Evolutionary conservation across 2,329 filamentous ascomycete species (phyloP).

Genomic region (Cercospora berteroae): DNA sequence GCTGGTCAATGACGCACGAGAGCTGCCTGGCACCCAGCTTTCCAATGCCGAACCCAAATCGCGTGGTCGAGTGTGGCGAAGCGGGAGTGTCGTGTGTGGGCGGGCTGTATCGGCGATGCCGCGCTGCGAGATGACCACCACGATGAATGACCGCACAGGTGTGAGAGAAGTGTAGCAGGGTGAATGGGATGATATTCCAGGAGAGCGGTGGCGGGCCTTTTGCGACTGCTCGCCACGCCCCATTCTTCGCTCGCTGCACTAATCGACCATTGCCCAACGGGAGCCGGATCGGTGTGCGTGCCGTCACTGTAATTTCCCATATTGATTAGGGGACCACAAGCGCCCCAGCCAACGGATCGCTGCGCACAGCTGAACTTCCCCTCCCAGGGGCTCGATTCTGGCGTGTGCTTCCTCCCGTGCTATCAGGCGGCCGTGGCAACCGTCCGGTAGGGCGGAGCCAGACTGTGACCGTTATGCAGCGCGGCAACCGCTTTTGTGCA

Average conservation of each 20-base stretch:
- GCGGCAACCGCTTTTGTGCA: not conserved
- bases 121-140: not conserved
- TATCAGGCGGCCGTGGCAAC: not conserved
- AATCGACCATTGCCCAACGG: not conserved
- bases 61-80: not conserved
- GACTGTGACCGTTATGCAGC: not conserved
- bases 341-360: constrained; percentile 5
- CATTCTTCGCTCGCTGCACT: not conserved
- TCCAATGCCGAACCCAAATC: constrained; percentile 1
- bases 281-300: not conserved
- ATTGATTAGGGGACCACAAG: constrained; percentile 2
- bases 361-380: not conserved
- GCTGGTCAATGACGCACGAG: constrained; percentile 3
- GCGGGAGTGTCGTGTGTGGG: not conserved
- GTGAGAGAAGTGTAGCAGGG: not conserved
- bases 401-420: not conserved
- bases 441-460: too few species aligned
- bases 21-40: not conserved
- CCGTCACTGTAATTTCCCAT: constrained; percentile 8
- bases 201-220: not conserved
- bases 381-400: not conserved
- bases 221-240: not conserved
- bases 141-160: not conserved
- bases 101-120: not conserved
- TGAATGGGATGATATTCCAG: not conserved